Evolutionary conservation across 495 filamentous ascomycete genomes (phyloP).

Genomic region (Collariella sp.): DNA sequence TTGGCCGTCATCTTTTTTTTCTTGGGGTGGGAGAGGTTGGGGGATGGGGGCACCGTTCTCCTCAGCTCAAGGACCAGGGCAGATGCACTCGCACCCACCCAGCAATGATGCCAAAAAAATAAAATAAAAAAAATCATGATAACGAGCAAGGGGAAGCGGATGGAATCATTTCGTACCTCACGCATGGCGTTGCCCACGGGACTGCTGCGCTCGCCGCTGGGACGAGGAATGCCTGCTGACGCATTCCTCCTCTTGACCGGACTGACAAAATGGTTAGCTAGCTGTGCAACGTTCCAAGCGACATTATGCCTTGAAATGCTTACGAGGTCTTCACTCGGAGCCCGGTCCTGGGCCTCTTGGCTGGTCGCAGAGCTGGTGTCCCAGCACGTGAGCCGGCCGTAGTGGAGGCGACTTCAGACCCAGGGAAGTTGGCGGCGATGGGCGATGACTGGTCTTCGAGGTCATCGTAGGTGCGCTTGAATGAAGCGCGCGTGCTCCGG

Average conservation of each 20-base stretch:
- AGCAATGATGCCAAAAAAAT: not conserved
- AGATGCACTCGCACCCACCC: conserved; percentile 9
- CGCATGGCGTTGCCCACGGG: conserved; percentile 32
- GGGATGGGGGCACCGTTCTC: not conserved
- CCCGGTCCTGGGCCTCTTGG: conserved; percentile 48
- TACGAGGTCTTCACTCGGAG: conserved; percentile 63
- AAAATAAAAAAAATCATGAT: conserved; percentile 1
- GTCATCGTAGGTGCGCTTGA: conserved; percentile 40
- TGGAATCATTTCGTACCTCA: conserved; percentile 34
- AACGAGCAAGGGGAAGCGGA: conserved; percentile 1
- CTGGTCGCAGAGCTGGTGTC: conserved; percentile 46
- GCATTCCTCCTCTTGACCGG: conserved; percentile 47
- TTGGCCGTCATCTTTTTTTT: not conserved
- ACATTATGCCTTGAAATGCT: conserved; percentile 29
- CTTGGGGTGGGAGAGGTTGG: not conserved
- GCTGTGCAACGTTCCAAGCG: not conserved
- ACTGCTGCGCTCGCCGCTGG: conserved; percentile 43
- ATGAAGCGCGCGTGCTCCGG: conserved; percentile 31
- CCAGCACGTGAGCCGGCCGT: conserved; percentile 45
- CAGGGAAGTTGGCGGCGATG: conserved; percentile 33
- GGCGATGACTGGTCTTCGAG: conserved; percentile 39
- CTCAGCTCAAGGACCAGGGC: not conserved
- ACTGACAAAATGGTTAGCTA: conserved; percentile 3
- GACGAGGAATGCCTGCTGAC: conserved; percentile 44
- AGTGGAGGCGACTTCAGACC: conserved; percentile 34